Percentiles rank a stretch among this genome's conserved stretches.
Evolutionary conservation across 192 early-diverging fungal species (phyloP).

Genomic region (Martensiomyces pterosporus): DNA sequence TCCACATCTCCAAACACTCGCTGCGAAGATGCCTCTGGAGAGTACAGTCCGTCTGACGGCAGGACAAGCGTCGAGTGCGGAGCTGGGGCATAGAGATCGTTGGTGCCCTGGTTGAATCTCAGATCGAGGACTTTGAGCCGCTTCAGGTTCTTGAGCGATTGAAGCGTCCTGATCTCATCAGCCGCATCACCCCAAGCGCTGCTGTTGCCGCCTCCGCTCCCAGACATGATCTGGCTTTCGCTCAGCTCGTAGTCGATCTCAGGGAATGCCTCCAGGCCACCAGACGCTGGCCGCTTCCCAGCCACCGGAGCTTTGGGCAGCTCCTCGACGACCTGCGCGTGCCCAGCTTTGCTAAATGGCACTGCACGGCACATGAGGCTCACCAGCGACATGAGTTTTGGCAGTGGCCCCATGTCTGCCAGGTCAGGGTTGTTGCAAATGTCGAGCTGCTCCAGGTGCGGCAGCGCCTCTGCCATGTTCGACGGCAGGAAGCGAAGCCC

Average conservation of each 20-base stretch:
- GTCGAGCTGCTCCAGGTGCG: conserved; percentile 36
- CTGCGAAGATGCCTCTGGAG: too few species aligned
- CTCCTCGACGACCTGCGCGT: too few species aligned
- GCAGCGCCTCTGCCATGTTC: conserved; percentile 38
- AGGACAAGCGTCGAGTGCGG: too few species aligned
- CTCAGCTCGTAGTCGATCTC: neutral
- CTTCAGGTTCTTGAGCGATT: conserved; percentile 20
- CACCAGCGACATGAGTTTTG: conserved; percentile 38
- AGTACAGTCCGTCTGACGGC: too few species aligned
- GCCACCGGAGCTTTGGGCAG: neutral
- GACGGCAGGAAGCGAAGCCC: conserved; percentile 27
- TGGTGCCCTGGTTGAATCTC: conserved; percentile 40
- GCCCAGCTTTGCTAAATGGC: conserved; percentile 34
- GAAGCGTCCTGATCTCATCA: too few species aligned
- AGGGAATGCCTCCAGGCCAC: conserved; percentile 14
- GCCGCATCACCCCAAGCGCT: neutral
- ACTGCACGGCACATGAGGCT: conserved; percentile 37
- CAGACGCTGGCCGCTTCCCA: conserved; percentile 1
- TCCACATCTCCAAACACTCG: too few species aligned
- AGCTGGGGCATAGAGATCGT: conserved; percentile 42
- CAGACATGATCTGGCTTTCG: neutral
- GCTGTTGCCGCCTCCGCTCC: too few species aligned
- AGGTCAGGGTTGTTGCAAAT: conserved; percentile 44
- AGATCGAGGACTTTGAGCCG: conserved; percentile 32
- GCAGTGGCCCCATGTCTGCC: conserved; percentile 25